phyloP scores from a whole-genome alignment of 2,329 filamentous ascomycete genomes.

The Graphium sp. region DNA sequence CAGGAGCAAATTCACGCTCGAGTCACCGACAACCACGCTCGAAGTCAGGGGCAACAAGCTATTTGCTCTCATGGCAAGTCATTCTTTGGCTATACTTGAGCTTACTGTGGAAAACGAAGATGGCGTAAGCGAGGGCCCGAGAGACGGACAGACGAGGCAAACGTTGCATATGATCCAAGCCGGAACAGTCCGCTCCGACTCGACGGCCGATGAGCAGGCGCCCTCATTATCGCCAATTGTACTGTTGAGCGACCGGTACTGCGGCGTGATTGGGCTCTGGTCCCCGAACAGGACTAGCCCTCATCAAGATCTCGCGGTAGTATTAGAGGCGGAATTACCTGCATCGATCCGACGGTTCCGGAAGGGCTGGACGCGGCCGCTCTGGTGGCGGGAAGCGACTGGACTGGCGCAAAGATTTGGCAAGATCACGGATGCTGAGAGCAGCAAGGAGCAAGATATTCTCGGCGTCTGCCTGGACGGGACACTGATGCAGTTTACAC shows the following conservation, averaged over 20 bases:
- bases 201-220: no score
- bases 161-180: slow-evolving; percentile 29
- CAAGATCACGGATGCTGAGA: slow-evolving; percentile 23
- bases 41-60: slow-evolving; percentile 27
- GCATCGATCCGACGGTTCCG: slow-evolving; percentile 39
- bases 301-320: slow-evolving; percentile 21
- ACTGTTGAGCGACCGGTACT: slow-evolving; percentile 28
- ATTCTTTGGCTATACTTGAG: slow-evolving; percentile 40
- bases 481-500: slow-evolving; percentile 49
- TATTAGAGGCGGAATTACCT: slow-evolving; percentile 40
- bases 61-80: slow-evolving; percentile 30
- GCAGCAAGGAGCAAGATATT: no score
- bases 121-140: slow-evolving; percentile 20
- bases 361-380: slow-evolving; percentile 31
- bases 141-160: slow-evolving; percentile 24
- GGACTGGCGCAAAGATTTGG: slow-evolving; percentile 16
- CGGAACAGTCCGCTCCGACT: slow-evolving; percentile 13
- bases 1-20: slow-evolving; percentile 27
- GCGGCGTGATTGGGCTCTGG: slow-evolving; percentile 32
- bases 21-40: slow-evolving; percentile 34
- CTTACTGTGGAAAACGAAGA: slow-evolving; percentile 18
- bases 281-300: slow-evolving; percentile 23
- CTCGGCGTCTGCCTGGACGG: slow-evolving; percentile 56
- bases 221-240: slow-evolving; percentile 21
- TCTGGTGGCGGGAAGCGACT: slow-evolving; percentile 23